These are phyloP conservation scores for Leccinum imitatum DNA, from an alignment of 768 basidiomycete genomes.

Conservation along the genomic window DNA sequence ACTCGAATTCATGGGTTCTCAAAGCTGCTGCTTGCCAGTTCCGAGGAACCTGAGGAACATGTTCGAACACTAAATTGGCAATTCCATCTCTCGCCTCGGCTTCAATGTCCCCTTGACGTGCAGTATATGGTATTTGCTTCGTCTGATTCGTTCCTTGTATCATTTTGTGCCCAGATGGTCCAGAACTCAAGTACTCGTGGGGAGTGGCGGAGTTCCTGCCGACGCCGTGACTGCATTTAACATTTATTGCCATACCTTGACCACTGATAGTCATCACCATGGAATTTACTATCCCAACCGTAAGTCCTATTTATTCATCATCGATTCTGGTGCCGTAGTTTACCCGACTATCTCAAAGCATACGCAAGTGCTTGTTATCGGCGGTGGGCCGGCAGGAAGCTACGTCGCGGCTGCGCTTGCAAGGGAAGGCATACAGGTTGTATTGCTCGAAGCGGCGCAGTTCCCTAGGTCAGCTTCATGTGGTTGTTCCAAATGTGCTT, in stretches of 20 bases:
- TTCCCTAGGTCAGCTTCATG: conserved; percentile 48
- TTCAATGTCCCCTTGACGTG: conserved; percentile 5
- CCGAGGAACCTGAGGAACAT: not conserved
- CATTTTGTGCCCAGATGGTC: not conserved
- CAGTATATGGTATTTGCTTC: not conserved
- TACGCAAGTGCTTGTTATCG: conserved; percentile 45
- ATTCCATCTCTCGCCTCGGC: not conserved
- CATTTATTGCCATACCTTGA: not conserved
- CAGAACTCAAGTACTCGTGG: not conserved
- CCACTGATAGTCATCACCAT: conserved; percentile 1
- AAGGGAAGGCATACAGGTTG: conserved; percentile 58
- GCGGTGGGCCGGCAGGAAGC: conserved; percentile 60
- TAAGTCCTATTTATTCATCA: conserved; percentile 7
- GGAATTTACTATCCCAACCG: conserved; percentile 22
- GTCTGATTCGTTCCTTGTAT: not conserved
- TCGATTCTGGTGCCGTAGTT: not conserved
- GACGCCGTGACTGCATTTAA: not conserved
- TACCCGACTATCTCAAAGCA: conserved; percentile 16
- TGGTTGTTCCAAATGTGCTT: no score
- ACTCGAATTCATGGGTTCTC: conserved; percentile 4
- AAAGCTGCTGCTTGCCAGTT: not conserved
- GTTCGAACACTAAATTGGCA: conserved; percentile 5
- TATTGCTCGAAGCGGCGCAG: conserved; percentile 51
- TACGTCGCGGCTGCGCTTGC: conserved; percentile 56
- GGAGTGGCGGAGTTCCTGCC: not conserved